These are phyloP conservation scores for Plectranthus barbatus DNA, from an alignment of 257 asterid genomes.

Conservation along the genomic window DNA sequence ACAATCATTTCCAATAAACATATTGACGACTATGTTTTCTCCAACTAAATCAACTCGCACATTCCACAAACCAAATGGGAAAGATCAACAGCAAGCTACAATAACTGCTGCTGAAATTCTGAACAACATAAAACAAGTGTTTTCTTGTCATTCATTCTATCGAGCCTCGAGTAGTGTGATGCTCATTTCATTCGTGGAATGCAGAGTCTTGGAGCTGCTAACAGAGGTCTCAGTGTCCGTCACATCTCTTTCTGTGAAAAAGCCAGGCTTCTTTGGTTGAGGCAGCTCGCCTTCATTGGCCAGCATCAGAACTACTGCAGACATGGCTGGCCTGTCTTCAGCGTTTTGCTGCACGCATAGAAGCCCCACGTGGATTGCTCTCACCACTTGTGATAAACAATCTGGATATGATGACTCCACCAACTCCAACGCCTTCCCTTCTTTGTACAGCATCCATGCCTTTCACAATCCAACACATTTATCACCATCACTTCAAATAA, in stretches of 20 bases:
- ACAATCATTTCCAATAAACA: too few relatives aligned
- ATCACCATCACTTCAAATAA: too few relatives aligned
- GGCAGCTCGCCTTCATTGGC: slow-evolving; percentile 11
- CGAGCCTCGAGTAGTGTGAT: background rate
- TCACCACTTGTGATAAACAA: background rate
- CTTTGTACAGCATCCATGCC: slow-evolving; percentile 13
- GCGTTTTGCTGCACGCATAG: slow-evolving; percentile 10
- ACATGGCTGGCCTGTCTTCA: slow-evolving; percentile 7
- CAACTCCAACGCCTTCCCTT: slow-evolving; percentile 7
- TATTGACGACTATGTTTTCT: too few relatives aligned
- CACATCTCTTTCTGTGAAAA: slow-evolving; percentile 6
- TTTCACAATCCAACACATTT: background rate
- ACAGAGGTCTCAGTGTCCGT: background rate
- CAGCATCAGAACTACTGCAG: slow-evolving; percentile 8
- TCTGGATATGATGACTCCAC: background rate
- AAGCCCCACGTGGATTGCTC: slow-evolving; percentile 7
- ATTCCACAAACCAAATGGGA: too few relatives aligned
- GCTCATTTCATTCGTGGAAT: slow-evolving; percentile 7
- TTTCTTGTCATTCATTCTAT: background rate
- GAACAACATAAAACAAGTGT: too few relatives aligned
- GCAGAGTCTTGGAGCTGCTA: background rate
- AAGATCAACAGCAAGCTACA: too few relatives aligned
- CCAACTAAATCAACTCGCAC: too few relatives aligned
- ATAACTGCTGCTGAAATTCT: too few relatives aligned
- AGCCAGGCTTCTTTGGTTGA: slow-evolving; percentile 6